Conservation (phyloP, 345 rosid genomes). For the Microcos paniculata region DNA sequence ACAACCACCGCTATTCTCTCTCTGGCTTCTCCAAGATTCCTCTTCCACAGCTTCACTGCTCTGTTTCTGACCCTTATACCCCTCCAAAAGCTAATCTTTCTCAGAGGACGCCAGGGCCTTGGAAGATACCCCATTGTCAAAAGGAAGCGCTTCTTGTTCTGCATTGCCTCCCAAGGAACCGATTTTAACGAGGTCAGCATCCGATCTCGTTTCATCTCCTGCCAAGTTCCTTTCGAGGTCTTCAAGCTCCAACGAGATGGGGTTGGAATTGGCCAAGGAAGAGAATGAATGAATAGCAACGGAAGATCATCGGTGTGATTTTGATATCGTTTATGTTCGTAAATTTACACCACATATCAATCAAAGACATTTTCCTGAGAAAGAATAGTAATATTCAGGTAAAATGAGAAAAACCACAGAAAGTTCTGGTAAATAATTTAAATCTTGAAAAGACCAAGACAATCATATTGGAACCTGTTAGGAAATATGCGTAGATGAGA, state of each 20-base stretch:
- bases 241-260: constrained; percentile 9
- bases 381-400: no score
- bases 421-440: no score
- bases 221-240: constrained; percentile 23
- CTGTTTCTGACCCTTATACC: constrained; percentile 17
- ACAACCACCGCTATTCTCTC: constrained; percentile 5
- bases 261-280: constrained; percentile 3
- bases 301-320: no score
- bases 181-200: constrained; percentile 24
- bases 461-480: no score
- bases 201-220: constrained; percentile 32
- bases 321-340: no score
- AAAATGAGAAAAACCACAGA: no score
- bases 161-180: constrained; percentile 30
- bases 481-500: no score
- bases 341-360: no score
- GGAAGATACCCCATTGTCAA: not conserved
- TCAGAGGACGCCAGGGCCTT: constrained; percentile 10
- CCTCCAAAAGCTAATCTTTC: constrained; percentile 10
- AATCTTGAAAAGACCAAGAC: no score
- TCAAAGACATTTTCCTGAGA: no score
- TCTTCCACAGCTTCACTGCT: no score
- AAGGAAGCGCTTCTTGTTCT: constrained; percentile 16
- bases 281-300: no score
- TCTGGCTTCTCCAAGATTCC: constrained; percentile 35